phyloP scores from a whole-genome alignment of 1,284 basidiomycete genomes.

The Violaceomyces palustris region DNA sequence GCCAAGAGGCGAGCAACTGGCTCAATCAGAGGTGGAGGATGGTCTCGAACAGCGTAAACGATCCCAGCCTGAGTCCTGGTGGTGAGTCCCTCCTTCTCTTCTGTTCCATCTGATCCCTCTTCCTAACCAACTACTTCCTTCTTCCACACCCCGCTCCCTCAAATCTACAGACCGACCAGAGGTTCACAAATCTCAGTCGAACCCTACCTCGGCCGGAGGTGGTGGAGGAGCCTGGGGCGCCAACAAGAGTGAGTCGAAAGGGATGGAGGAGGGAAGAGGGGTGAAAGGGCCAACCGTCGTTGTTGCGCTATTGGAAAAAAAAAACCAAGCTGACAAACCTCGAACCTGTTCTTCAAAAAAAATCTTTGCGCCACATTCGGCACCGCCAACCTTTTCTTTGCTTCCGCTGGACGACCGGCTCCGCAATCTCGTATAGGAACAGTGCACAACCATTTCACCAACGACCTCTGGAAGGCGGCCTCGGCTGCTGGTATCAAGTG shows the following conservation, averaged over 20 bases:
- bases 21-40: conserved; percentile 20
- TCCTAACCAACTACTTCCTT: background rate
- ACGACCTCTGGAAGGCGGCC: background rate
- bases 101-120: background rate
- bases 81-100: conserved; percentile 9
- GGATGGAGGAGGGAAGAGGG: no score
- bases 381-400: background rate
- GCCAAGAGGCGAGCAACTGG: conserved; percentile 17
- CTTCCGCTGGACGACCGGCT: no score
- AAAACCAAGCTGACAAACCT: no score
- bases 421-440: background rate
- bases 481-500: background rate
- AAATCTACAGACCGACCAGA: conserved; percentile 20
- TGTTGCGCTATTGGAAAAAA: no score
- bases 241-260: conserved; percentile 21
- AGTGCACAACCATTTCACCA: background rate
- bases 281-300: no score
- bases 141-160: background rate
- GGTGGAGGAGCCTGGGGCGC: conserved; percentile 24
- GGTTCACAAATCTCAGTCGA: conserved; percentile 25
- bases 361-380: background rate
- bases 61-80: conserved; percentile 8
- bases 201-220: conserved; percentile 12
- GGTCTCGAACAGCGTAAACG: conserved; percentile 3
- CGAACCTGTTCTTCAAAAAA: background rate